A percentile compares a stretch with the other conserved stretches of the same genome.
Evolutionary conservation across 2,329 filamentous ascomycete species (phyloP).

Genomic region (Chaetomiaceae sp.): DNA sequence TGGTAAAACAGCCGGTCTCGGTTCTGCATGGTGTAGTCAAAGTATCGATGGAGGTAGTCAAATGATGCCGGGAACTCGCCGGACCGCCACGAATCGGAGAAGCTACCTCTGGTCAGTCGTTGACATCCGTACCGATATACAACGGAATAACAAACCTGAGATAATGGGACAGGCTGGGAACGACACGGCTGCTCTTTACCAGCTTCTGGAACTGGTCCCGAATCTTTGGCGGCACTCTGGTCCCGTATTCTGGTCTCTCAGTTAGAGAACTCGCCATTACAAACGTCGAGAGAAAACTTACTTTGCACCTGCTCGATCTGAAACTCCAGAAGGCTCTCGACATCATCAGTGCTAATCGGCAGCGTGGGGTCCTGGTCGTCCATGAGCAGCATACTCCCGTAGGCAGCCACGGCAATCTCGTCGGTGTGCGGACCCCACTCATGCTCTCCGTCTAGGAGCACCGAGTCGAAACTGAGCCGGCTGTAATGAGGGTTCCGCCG

Average conservation of each 20-base stretch:
- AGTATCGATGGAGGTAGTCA: slow-evolving; percentile 88
- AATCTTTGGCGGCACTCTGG: slow-evolving; percentile 70
- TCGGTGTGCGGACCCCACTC: slow-evolving; percentile 42
- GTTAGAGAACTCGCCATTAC: slow-evolving; percentile 5
- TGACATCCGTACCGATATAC: slow-evolving; percentile 1
- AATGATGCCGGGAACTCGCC: slow-evolving; percentile 88
- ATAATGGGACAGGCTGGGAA: slow-evolving; percentile 72
- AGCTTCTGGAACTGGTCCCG: slow-evolving; percentile 65
- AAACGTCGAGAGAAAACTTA: slow-evolving; percentile 33
- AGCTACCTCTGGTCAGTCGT: slow-evolving; percentile 45
- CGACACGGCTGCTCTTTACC: slow-evolving; percentile 59
- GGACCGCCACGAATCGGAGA: slow-evolving; percentile 86
- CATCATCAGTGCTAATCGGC: slow-evolving; percentile 68
- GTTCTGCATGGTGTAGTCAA: slow-evolving; percentile 91
- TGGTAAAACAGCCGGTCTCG: slow-evolving; percentile 84
- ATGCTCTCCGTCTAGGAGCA: slow-evolving; percentile 45
- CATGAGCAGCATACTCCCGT: slow-evolving; percentile 49
- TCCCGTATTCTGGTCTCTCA: slow-evolving; percentile 58
- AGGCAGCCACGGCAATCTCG: slow-evolving; percentile 36
- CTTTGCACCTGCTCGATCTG: slow-evolving; percentile 86
- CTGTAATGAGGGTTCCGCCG: slow-evolving; percentile 56
- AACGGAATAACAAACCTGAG: slow-evolving; percentile 49
- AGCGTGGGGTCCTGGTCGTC: slow-evolving; percentile 31
- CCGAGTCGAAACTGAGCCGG: slow-evolving; percentile 52
- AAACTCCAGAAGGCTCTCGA: slow-evolving; percentile 78